Conservation (phyloP, 2,329 filamentous ascomycete genomes). For the Xylaria sp. region DNA sequence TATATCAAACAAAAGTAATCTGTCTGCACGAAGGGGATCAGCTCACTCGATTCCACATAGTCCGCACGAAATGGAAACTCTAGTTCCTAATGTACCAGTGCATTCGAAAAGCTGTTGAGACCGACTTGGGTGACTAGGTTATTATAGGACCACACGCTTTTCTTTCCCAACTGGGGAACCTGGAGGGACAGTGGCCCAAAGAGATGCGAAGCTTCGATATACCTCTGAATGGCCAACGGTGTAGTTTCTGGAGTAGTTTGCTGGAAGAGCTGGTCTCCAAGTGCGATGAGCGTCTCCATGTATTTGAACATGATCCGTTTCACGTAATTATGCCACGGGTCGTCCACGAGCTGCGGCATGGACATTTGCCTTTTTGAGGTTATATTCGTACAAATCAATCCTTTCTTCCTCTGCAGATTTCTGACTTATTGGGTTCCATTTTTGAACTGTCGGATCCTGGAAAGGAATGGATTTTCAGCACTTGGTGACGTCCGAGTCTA, state of each 20-base stretch:
- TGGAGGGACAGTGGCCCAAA: conserved; percentile 5
- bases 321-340: conserved; percentile 25
- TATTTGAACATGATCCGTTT: conserved; percentile 23
- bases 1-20: conserved; percentile 24
- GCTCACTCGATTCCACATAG: neutral
- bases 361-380: neutral
- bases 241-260: conserved; percentile 18
- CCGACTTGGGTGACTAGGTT: neutral
- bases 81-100: conserved; percentile 6
- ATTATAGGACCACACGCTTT: conserved; percentile 9
- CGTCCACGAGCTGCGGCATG: conserved; percentile 16
- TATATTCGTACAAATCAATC: neutral
- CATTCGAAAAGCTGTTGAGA: conserved; percentile 17
- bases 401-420: neutral
- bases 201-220: conserved; percentile 23
- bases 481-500: conserved; percentile 11
- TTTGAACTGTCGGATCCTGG: neutral
- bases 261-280: conserved; percentile 18
- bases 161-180: neutral
- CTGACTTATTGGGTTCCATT: neutral
- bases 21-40: neutral
- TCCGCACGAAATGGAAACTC: conserved; percentile 21
- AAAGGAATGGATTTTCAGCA: conserved; percentile 20
- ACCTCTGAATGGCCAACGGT: conserved; percentile 21
- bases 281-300: conserved; percentile 20